Evolutionary conservation across 306 rosid genomes (phyloP).

Genomic region (Lathyrus oleraceus): DNA sequence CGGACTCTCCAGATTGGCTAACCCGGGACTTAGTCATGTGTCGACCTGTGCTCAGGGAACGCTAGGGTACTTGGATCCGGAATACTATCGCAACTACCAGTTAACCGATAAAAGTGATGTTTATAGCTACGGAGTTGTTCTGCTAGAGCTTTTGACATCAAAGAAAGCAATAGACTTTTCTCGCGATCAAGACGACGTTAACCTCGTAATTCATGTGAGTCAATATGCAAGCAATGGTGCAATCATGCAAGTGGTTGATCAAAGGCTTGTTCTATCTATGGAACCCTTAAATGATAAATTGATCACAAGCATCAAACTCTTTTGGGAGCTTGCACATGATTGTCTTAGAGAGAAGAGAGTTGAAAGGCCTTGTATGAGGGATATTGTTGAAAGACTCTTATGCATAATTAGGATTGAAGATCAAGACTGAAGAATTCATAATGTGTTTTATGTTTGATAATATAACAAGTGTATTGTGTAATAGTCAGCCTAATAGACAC

Average conservation of each 20-base stretch:
- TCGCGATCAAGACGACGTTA: slow-evolving; percentile 71
- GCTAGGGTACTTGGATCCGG: slow-evolving; percentile 90
- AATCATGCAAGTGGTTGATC: slow-evolving; percentile 65
- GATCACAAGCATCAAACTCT: slow-evolving; percentile 54
- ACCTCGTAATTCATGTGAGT: slow-evolving; percentile 66
- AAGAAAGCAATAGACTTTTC: slow-evolving; percentile 83
- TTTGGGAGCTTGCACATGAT: slow-evolving; percentile 73
- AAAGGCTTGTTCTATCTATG: slow-evolving; percentile 42
- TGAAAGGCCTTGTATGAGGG: slow-evolving; percentile 87
- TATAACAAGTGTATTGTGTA: slow-evolving; percentile 14
- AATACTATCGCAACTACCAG: slow-evolving; percentile 82
- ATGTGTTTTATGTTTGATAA: slow-evolving; percentile 27
- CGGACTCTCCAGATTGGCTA: slow-evolving; percentile 91
- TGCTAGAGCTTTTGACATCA: slow-evolving; percentile 87
- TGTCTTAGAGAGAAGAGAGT: slow-evolving; percentile 80
- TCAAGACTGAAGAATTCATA: slow-evolving; percentile 38
- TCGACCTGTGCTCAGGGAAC: slow-evolving; percentile 99
- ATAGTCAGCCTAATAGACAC: not conserved
- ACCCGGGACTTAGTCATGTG: slow-evolving; percentile 84
- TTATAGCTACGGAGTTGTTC: slow-evolving; percentile 85
- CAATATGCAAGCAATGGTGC: slow-evolving; percentile 53
- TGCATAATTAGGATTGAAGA: slow-evolving; percentile 53
- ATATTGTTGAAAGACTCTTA: slow-evolving; percentile 64
- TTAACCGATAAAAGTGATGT: slow-evolving; percentile 96
- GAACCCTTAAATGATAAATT: slow-evolving; percentile 38